These are phyloP conservation scores for Penicillium sp. DNA, from an alignment of 2,329 filamentous ascomycete genomes.

Conservation along the genomic window DNA sequence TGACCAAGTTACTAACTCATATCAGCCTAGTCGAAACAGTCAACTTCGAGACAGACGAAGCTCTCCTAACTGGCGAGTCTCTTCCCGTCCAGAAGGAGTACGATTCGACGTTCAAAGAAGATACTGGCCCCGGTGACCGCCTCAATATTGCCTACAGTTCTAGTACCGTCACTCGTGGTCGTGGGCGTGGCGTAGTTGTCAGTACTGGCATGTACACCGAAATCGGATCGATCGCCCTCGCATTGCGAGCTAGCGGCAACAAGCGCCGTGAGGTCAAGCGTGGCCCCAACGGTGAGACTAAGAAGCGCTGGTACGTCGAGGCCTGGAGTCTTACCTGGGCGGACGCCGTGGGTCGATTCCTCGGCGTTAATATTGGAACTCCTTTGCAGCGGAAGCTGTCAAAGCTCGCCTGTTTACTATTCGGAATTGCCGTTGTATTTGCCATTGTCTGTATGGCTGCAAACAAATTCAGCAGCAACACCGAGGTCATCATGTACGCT, in stretches of 20 bases:
- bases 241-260: conserved; percentile 57
- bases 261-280: conserved; percentile 49
- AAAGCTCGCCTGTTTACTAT: conserved; percentile 60
- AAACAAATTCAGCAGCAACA: conserved; percentile 50
- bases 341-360: conserved; percentile 57
- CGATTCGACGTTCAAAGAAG: conserved; percentile 43
- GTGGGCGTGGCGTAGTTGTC: conserved; percentile 54
- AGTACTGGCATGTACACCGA: conserved; percentile 58
- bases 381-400: conserved; percentile 64
- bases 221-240: conserved; percentile 59
- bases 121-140: conserved; percentile 54
- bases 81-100: conserved; percentile 54
- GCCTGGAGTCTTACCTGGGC: conserved; percentile 48
- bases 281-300: conserved; percentile 44
- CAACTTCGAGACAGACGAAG: conserved; percentile 68
- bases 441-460: conserved; percentile 65
- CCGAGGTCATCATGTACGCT: conserved; percentile 60
- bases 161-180: conserved; percentile 56
- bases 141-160: conserved; percentile 58
- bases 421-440: conserved; percentile 60
- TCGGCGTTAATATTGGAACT: conserved; percentile 63
- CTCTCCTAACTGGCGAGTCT: conserved; percentile 58
- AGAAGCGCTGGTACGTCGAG: conserved; percentile 49
- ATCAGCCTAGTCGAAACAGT: conserved; percentile 54
- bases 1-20: conserved; percentile 34